Base-by-base conservation (phyloP, 1,284 basidiomycete genomes). In the Spongiforma sp. region DNA sequence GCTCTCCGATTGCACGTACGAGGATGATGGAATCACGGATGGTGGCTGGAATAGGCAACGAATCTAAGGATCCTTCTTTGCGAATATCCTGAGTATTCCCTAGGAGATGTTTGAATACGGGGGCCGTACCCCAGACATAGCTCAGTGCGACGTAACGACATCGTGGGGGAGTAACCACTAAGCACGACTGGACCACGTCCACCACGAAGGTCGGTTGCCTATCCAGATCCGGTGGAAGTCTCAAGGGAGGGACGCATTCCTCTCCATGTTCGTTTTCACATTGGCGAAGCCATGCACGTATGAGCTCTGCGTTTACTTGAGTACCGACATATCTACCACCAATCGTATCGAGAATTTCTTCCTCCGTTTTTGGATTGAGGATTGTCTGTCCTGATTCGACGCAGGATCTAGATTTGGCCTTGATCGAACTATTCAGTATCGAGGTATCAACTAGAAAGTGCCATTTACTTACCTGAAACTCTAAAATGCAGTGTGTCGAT, bases 71-170 rank as follows among this genome's bases (percentile, higher is more conserved):
- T 36, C 9, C 5, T 1, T 19, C 15, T 26, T 48, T 54, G 26
- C 65, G 68, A 32, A 72, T 57, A 15, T 70, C 30, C 32, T 33
- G 21, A 7, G 68, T 61, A 17, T 72, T 68, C 30, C 62, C 48
- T 21, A 12, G 21, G 41, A 69, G 57, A 54, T 70, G 71, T 6
- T 9, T 64, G 63, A 64, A 62, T 15, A 73, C 62, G 8, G 65
- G 21, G 19, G 57, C 46, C 11, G 26, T 57, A 5, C 64, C 67
- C 73, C 73, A 72, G 37, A 72, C 64, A 37, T 73, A 67, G 61
- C 72, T 69, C 19, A 75, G 30, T 34, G 66, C 26, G 33, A 75
- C 59, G 34, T 71, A 72, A 21, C 70, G 71, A 53, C 67, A 71
- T n/a, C 17, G 46, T 2, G 63, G 30, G 1, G 69, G 63, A 4